phyloP scores from a whole-genome alignment of 2,329 filamentous ascomycete genomes.

The Magnaporthiopsis rhizophila region DNA sequence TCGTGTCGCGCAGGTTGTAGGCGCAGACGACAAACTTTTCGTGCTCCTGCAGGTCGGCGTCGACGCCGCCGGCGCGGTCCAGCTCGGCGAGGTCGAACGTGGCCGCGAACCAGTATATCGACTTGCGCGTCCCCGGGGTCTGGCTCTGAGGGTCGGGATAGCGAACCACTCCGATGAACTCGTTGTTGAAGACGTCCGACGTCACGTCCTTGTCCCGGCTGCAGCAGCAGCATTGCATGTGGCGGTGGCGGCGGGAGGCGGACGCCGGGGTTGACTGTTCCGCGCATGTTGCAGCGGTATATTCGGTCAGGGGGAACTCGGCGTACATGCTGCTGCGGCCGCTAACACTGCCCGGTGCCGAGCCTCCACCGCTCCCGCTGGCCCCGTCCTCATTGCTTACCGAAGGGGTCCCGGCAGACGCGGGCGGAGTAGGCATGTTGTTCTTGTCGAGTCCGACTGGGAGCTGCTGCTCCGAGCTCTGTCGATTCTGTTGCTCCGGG shows the following conservation, averaged over 20 bases:
- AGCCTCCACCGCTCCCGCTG: neutral
- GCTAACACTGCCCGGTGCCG: neutral
- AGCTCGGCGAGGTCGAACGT: constrained; percentile 19
- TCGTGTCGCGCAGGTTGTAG: constrained; percentile 16
- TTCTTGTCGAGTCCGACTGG: neutral
- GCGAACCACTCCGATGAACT: constrained; percentile 27
- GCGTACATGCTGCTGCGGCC: neutral
- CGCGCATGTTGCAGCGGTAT: neutral
- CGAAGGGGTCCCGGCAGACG: neutral
- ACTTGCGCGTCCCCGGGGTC: constrained; percentile 26
- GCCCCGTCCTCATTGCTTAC: neutral
- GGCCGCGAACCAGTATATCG: constrained; percentile 32
- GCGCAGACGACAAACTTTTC: constrained; percentile 21
- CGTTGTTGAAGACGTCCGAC: constrained; percentile 22
- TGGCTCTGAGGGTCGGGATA: constrained; percentile 27
- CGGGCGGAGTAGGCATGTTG: neutral
- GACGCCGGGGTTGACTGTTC: too few species aligned
- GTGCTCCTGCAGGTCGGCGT: constrained; percentile 20
- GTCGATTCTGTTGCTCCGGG: neutral
- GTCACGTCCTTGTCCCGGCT: constrained; percentile 19
- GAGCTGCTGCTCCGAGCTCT: neutral
- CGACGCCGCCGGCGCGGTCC: constrained; percentile 12
- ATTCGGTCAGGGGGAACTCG: neutral
- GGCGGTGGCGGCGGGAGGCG: neutral
- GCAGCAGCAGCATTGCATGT: constrained; percentile 7